phyloP scores from a whole-genome alignment of 352 stramenopile species.

The Globisporangium polare region DNA sequence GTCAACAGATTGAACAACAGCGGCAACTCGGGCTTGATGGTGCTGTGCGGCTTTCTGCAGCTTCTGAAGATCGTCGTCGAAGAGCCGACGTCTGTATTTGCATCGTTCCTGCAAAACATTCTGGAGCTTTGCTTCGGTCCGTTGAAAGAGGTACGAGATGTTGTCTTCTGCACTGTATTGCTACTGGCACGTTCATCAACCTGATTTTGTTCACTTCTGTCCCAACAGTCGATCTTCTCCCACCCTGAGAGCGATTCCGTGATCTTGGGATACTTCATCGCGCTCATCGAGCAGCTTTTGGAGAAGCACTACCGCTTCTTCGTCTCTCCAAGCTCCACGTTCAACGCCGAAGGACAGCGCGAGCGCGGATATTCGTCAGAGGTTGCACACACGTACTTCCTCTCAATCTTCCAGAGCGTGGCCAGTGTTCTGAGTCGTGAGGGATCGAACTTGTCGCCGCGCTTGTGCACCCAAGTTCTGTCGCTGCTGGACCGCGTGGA shows the following conservation, averaged over 20 bases:
- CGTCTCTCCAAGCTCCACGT: constrained; percentile 42
- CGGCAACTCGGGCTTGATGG: constrained; percentile 58
- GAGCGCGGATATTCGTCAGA: constrained; percentile 61
- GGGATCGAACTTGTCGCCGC: constrained; percentile 46
- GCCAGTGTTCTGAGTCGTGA: constrained; percentile 57
- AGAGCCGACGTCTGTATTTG: constrained; percentile 67
- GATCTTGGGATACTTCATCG: constrained; percentile 67
- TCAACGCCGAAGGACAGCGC: constrained; percentile 43
- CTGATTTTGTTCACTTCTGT: no score
- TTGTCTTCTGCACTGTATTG: background rate
- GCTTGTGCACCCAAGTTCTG: constrained; percentile 73
- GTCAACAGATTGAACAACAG: constrained; percentile 47
- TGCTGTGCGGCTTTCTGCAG: constrained; percentile 76
- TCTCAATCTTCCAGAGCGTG: constrained; percentile 75
- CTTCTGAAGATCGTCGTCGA: constrained; percentile 76
- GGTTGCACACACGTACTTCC: constrained; percentile 65
- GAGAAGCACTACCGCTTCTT: constrained; percentile 85
- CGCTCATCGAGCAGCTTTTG: constrained; percentile 66
- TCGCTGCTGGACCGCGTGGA: constrained; percentile 61
- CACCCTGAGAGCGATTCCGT: constrained; percentile 67
- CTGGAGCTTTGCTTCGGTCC: constrained; percentile 75
- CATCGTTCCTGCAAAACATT: constrained; percentile 71
- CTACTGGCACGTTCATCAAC: no score
- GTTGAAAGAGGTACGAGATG: constrained; percentile 57
- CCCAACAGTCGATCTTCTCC: constrained; percentile 56